Evolutionary conservation across 1,284 basidiomycete genomes (phyloP), one percentile per base, ranked within the genome.

Genomic region (Ceratorhiza oryzae-sativae): DNA sequence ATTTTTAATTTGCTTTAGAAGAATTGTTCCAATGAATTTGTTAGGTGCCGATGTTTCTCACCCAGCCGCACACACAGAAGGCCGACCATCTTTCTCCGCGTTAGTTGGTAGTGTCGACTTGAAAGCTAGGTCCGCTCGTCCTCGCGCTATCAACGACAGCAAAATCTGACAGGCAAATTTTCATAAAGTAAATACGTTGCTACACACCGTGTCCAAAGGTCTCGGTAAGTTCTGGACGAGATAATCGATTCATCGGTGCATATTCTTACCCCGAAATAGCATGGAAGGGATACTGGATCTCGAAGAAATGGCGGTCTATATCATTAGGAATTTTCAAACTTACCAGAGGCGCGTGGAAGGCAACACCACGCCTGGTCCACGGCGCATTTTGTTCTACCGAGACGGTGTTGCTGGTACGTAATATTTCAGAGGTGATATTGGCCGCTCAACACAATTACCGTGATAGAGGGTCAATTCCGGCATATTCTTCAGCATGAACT

Each of bases 41-140:
- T 72, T 71, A 86, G 87, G 89, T 76, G 89, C 90, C 13, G 90
- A 93, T 79, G 90, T 90, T 45, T 88, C 91, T 27, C 91, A 93
- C 77, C 91, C 91, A 10, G 85, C 90, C 4, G 90, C 91, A 20
- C 90, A 90, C 9, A 86, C 89, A 0, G 85, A 86, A 23, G 89
- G 87, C 18, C 86, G 87, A 2, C 91, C 91, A 0, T 92, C 91
- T 0, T 92, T 91, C 78, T 89, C 91, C 0, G 84, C 91, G 0
- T 80, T 93, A 0, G 91, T 93, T 2, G 90, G 84, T 36, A 92
- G 88, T 74, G 86, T 92, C 46, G 91, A 92, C 78, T 86, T 51
- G 0, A 84, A 87, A 8, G 65, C 65, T 18, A 70, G 67, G 67
- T 70, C 30, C 25, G 36, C 27, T 10, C 15, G 3, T 25, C 36